Percentiles rank a stretch among this genome's conserved stretches.
Evolutionary conservation across 352 stramenopile genomes (phyloP).

Genomic region (Phytophthora syringae): DNA sequence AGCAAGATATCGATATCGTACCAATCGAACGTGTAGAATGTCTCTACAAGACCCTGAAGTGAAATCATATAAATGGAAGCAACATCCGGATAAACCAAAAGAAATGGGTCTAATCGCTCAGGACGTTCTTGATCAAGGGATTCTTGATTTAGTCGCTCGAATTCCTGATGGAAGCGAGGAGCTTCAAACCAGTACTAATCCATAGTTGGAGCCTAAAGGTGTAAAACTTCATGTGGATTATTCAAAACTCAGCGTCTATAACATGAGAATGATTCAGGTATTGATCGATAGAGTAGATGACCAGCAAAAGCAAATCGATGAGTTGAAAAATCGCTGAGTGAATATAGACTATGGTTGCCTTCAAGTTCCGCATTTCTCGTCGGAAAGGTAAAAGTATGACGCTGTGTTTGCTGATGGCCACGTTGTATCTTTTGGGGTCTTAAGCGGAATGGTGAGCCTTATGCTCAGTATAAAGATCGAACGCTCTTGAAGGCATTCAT

Average conservation of each 20-base stretch:
- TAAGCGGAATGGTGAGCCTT: constrained; percentile 10
- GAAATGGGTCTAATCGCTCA: too few relatives aligned
- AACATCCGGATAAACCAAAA: too few relatives aligned
- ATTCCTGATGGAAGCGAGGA: too few relatives aligned
- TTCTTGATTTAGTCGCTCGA: too few relatives aligned
- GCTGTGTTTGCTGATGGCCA: constrained; percentile 14
- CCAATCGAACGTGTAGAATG: constrained; percentile 8
- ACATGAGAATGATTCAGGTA: constrained; percentile 18
- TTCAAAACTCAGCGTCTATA: too few relatives aligned
- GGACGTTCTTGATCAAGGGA: too few relatives aligned
- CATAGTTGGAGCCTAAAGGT: too few relatives aligned
- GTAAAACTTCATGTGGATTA: too few relatives aligned
- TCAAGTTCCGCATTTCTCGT: constrained; percentile 3
- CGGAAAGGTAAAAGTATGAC: constrained; percentile 12
- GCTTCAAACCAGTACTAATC: too few relatives aligned
- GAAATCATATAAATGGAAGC: too few relatives aligned
- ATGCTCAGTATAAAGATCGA: constrained; percentile 1
- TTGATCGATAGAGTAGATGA: background rate
- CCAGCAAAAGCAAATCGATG: constrained; percentile 3
- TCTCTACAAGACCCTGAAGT: too few relatives aligned
- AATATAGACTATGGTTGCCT: constrained; percentile 12
- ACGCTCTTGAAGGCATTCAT: background rate
- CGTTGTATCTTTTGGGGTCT: constrained; percentile 15
- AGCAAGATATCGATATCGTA: constrained; percentile 9
- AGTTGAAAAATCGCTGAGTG: constrained; percentile 10